Percentiles rank a stretch among this genome's conserved stretches.
These are phyloP conservation scores for Prunus davidiana DNA, from an alignment of 306 rosid genomes.

Conservation along the genomic window DNA sequence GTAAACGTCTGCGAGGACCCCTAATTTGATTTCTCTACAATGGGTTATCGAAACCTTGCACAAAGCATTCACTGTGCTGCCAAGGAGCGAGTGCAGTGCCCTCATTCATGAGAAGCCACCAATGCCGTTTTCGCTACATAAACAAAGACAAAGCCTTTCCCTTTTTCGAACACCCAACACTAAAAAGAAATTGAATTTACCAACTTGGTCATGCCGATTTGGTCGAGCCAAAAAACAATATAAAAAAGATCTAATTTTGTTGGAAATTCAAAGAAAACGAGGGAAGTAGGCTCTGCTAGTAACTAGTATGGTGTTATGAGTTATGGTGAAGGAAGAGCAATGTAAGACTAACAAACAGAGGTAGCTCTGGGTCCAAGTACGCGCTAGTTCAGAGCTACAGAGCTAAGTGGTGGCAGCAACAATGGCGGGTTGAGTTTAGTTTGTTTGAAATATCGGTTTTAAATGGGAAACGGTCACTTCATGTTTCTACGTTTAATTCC, in stretches of 20 bases:
- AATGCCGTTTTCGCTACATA: not conserved
- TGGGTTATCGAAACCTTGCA: constrained; percentile 43
- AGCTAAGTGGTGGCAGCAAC: not conserved
- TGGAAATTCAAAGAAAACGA: too few species aligned
- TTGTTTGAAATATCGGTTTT: not conserved
- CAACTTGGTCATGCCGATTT: not conserved
- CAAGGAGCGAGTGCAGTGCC: constrained; percentile 34
- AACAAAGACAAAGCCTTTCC: not conserved
- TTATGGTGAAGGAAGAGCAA: too few species aligned
- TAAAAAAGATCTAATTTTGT: too few species aligned
- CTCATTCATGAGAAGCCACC: constrained; percentile 45
- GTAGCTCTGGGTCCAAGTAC: not conserved
- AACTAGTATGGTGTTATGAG: too few species aligned
- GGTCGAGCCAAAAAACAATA: too few species aligned
- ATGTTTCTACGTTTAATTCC: too few species aligned
- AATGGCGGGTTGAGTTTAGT: not conserved
- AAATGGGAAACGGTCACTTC: not conserved
- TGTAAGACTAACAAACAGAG: too few species aligned
- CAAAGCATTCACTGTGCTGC: constrained; percentile 29
- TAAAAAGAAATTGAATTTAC: not conserved
- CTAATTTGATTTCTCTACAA: constrained; percentile 56
- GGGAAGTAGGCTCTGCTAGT: too few species aligned
- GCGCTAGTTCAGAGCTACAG: not conserved
- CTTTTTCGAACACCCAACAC: not conserved
- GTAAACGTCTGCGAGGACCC: constrained; percentile 43